phyloP scores from a whole-genome alignment of 768 basidiomycete species.

The Terana coerulea region DNA sequence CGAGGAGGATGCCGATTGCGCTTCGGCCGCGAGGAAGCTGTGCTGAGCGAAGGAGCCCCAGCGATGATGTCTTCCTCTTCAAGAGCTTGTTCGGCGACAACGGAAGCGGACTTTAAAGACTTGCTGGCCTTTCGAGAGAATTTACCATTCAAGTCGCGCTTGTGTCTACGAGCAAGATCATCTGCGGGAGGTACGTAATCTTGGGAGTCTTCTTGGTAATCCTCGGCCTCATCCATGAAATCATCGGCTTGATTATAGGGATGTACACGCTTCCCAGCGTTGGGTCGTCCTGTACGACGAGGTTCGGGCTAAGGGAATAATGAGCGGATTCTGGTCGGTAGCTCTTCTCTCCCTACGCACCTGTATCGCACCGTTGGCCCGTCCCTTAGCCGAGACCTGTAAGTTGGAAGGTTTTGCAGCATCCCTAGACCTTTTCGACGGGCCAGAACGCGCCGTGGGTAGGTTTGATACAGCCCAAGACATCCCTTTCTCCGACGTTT shows the following conservation, averaged over 20 bases:
- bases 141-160: conserved; percentile 12
- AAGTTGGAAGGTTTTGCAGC: too few species aligned
- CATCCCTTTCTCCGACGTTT: not conserved
- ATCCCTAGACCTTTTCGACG: too few species aligned
- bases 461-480: not conserved
- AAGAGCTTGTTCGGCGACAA: not conserved
- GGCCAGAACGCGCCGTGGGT: too few species aligned
- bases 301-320: not conserved
- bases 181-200: conserved; percentile 1
- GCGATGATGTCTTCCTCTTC: not conserved
- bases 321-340: too few species aligned
- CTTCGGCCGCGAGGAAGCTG: conserved; percentile 2
- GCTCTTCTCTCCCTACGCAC: too few species aligned
- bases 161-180: conserved; percentile 4
- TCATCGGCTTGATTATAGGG: conserved; percentile 1
- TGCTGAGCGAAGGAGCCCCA: not conserved
- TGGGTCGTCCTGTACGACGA: conserved; percentile 1
- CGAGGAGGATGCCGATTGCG: conserved; percentile 4
- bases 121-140: conserved; percentile 4
- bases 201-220: conserved; percentile 5
- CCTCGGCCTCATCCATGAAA: not conserved
- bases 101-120: not conserved
- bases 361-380: too few species aligned
- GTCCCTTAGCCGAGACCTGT: too few species aligned
- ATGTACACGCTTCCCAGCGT: not conserved